Base-by-base conservation (phyloP, 2,329 filamentous ascomycete genomes). In the Chrysosporium keratinophilum region DNA sequence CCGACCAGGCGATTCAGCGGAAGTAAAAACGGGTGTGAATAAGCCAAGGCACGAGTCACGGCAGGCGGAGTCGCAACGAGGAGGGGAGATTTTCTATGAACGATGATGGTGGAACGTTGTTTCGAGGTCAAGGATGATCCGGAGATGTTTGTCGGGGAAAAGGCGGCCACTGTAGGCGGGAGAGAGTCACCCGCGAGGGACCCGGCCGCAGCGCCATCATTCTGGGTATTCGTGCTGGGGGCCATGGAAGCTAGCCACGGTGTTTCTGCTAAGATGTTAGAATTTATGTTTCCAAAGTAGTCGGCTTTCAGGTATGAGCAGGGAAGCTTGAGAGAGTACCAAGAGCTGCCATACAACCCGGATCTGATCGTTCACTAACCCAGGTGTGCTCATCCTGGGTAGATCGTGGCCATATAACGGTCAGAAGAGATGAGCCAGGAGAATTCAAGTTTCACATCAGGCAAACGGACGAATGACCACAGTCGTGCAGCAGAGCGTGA, bases 71-170 rank as follows among this genome's bases (percentile, higher is more conserved):
- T 98, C 14, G 91, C 89, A 56, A 95, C 84, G 15, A 98, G 78
- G 44, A 98, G 73, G 10, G 93, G 93, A 14, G 88, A 95, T 72
- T 97, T 98, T 69, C 95, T 91, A 70, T 97, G 90, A 17, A 98
- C 90, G 61, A 97, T 82, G 62, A 98, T 90, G 54, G 88, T 94
- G 15, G 88, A 94, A 44, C 88, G 83, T 58, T 91, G 85, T 65
- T 87, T 85, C 41, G 82, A 82, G 37, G 82, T 79, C 45, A 84
- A 76, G 4, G 82, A 78, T 37, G 80, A 79, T 54, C 84, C 80
- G 43, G 82, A 84, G 60, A 90, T 79, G 19, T 85, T 88, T 19
- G 84, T 80, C 33, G 93, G 90, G 4, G 91, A 93, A 74, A 98
- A 98, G 64, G 87, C 80, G 59, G 93, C 93, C 66, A 87, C 83